Evolutionary conservation across 306 rosid species (phyloP), one percentile per base, ranked within the genome.

Genomic region (Adenanthera pavonina): DNA sequence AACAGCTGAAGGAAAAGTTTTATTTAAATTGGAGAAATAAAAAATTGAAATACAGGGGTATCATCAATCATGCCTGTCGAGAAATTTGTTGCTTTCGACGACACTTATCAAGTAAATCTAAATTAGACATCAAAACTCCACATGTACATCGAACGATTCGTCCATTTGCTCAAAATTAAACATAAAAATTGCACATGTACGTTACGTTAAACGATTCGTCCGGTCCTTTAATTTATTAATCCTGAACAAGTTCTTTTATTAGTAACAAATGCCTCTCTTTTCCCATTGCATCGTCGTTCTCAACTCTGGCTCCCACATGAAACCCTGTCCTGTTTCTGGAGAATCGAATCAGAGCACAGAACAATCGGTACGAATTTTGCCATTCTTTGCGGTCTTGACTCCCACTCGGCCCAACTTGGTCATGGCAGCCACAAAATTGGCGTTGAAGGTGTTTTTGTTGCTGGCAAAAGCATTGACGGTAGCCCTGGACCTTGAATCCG

Each of bases 341-440:
- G 38, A 87, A 51, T 91, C 80, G 38, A 87, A 51, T 91, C 80
- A 69, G 38, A 93, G 82, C 61, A 84, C 90, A 3, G 83, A 46
- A 78, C 98, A 93, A 80, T 87, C 84, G 0, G 78, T 34, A 61
- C 98, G 97, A 73, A 93, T 90, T 20, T 90, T 93, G 5, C 97
- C 98, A 36, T 87, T 89, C 0, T 6, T 49, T 0, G 88, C 80
- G 8, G 87, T 91, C 81, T 91, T 93, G 20, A 93, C 71, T 19
- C 98, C 97, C 49, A 91, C 92, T 36, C 93, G 87, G 6, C 98
- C 98, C 85, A 93, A 82, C 74, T 91, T 93, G 13, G 92, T 93
- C 9, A 93, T 91, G 0, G 97, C 98, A 17, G 76, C 64, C 2
- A 69, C 78, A 41, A 93, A 93, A 7, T 94, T 94, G 2, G 75